These are phyloP conservation scores for Pseudopyricularia cyperi DNA, from an alignment of 2,329 filamentous ascomycete genomes.

Conservation along the genomic window DNA sequence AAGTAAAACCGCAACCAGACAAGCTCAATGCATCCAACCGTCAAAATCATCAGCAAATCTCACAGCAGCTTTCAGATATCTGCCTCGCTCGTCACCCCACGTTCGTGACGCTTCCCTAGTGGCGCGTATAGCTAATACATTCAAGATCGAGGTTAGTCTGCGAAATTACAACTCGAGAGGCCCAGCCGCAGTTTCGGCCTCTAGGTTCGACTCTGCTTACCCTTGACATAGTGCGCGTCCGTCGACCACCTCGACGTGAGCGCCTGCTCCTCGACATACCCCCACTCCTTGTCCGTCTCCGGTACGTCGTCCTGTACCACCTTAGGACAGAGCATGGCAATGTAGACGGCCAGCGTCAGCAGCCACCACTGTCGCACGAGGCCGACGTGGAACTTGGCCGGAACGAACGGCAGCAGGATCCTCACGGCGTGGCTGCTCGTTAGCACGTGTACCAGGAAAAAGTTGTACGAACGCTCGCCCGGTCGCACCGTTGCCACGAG, in stretches of 20 bases:
- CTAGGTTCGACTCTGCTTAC: constrained; percentile 26
- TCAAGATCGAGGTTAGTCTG: background rate
- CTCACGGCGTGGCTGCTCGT: constrained; percentile 80
- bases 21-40: constrained; percentile 37
- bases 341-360: constrained; percentile 64
- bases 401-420: constrained; percentile 69
- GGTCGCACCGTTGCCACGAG: constrained; percentile 46
- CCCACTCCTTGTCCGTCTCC: constrained; percentile 58
- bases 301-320: constrained; percentile 55
- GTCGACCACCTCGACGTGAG: constrained; percentile 52
- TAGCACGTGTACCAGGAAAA: constrained; percentile 70
- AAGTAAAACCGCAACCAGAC: background rate
- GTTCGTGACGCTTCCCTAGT: constrained; percentile 62
- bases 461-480: constrained; percentile 58
- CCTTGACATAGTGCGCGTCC: constrained; percentile 80
- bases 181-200: background rate
- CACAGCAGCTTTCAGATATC: constrained; percentile 55
- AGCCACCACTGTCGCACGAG: constrained; percentile 87
- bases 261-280: constrained; percentile 59
- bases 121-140: constrained; percentile 46
- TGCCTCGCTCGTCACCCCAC: constrained; percentile 57
- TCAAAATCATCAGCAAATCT: constrained; percentile 62
- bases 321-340: constrained; percentile 59
- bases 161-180: background rate
- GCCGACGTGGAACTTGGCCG: constrained; percentile 55